Conservation (phyloP, 192 early-diverging fungal genomes). For the Diversispora epigaea region DNA sequence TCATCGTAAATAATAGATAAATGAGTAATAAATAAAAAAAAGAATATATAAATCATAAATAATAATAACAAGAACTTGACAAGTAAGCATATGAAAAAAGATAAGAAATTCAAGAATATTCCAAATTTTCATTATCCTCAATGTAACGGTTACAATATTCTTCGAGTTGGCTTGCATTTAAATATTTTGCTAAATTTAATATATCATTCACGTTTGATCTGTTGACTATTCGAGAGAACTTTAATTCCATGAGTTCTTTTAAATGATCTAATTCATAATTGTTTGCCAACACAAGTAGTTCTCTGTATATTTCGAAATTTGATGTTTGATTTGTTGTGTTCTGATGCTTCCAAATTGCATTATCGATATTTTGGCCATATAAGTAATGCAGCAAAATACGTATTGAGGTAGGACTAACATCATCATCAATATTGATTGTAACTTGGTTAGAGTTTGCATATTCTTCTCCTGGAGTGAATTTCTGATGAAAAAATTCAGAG, state of each 20-base stretch:
- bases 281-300: not conserved
- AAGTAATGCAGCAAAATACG: not conserved
- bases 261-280: not conserved
- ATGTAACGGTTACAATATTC: not conserved
- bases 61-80: too few species aligned
- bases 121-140: not conserved
- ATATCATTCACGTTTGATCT: not conserved
- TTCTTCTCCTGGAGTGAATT: not conserved
- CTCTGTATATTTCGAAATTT: not conserved
- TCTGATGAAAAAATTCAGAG: not conserved
- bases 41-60: too few species aligned
- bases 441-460: not conserved
- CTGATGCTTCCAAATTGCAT: not conserved
- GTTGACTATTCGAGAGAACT: not conserved
- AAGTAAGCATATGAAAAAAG: too few species aligned
- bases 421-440: not conserved
- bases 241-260: conserved; percentile 12
- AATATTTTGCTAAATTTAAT: not conserved
- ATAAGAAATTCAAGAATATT: too few species aligned
- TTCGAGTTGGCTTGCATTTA: not conserved
- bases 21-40: too few species aligned
- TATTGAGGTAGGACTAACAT: not conserved
- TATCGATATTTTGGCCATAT: conserved; percentile 14
- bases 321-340: not conserved
- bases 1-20: too few species aligned